Evolutionary conservation across 768 basidiomycete genomes (phyloP).

Genomic region (Termitomyces titanicus): DNA sequence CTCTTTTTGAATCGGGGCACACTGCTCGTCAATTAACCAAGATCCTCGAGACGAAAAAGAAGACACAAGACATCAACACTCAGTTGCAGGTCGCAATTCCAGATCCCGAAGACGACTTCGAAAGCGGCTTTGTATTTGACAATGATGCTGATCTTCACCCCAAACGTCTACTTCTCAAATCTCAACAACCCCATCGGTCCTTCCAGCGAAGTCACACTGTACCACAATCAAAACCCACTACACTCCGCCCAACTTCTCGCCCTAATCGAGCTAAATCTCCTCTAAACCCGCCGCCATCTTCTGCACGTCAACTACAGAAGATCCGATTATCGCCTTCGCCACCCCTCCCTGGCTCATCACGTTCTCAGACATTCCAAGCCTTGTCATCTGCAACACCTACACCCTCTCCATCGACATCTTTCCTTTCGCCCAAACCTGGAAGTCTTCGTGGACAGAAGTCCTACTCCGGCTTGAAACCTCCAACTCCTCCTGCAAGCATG

Average conservation of each 20-base stretch:
- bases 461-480: slow-evolving; percentile 75
- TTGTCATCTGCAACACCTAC: slow-evolving; percentile 45
- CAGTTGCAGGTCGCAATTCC: slow-evolving; percentile 48
- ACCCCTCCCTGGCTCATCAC: slow-evolving; percentile 52
- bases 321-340: slow-evolving; percentile 69
- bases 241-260: slow-evolving; percentile 61
- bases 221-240: slow-evolving; percentile 48
- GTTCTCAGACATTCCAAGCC: slow-evolving; percentile 60
- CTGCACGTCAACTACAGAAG: slow-evolving; percentile 63
- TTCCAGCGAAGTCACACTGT: slow-evolving; percentile 57
- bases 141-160: slow-evolving; percentile 83
- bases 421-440: slow-evolving; percentile 66
- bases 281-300: slow-evolving; percentile 64
- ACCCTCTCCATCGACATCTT: slow-evolving; percentile 49
- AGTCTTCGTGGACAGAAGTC: slow-evolving; percentile 84
- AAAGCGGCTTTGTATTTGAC: slow-evolving; percentile 79
- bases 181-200: slow-evolving; percentile 38
- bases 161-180: slow-evolving; percentile 58
- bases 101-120: slow-evolving; percentile 82
- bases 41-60: slow-evolving; percentile 53
- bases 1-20: slow-evolving; percentile 71
- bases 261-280: slow-evolving; percentile 73
- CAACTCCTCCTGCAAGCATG: slow-evolving; percentile 61
- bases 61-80: slow-evolving; percentile 38
- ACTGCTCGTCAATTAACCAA: slow-evolving; percentile 48